Evolutionary conservation across 805 yeast species (phyloP).

Genomic region (Phaffomyces thermotolerans): DNA sequence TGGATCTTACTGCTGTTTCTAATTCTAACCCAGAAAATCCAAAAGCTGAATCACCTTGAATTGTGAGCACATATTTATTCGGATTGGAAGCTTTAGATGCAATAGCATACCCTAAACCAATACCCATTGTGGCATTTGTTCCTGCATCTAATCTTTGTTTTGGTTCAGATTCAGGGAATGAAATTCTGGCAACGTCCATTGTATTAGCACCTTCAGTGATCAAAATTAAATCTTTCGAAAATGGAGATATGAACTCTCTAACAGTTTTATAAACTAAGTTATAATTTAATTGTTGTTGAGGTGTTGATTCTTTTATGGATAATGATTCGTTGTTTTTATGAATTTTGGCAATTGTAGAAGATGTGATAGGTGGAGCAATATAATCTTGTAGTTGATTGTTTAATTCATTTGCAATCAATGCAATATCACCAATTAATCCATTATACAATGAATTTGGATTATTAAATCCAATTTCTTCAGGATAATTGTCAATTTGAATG

Average conservation of each 20-base stretch:
- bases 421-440: conserved; percentile 53
- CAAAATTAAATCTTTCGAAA: conserved; percentile 31
- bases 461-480: conserved; percentile 47
- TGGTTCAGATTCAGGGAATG: conserved; percentile 48
- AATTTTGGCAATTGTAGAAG: conserved; percentile 23
- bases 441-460: conserved; percentile 27
- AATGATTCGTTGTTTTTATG: conserved; percentile 27
- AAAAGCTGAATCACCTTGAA: conserved; percentile 74
- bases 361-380: conserved; percentile 28
- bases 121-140: conserved; percentile 73
- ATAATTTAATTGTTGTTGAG: conserved; percentile 32
- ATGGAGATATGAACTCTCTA: conserved; percentile 30
- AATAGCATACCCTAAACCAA: conserved; percentile 64
- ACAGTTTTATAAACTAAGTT: conserved; percentile 46
- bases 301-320: conserved; percentile 25
- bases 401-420: conserved; percentile 33
- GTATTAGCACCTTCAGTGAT: conserved; percentile 74
- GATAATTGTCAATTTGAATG: conserved; percentile 48
- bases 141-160: conserved; percentile 61
- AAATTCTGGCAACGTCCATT: conserved; percentile 62
- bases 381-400: conserved; percentile 20
- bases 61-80: conserved; percentile 41
- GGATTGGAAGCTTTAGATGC: conserved; percentile 47
- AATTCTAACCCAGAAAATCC: conserved; percentile 68
- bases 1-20: conserved; percentile 56